Percentiles rank a stretch among this genome's conserved stretches.
These are phyloP conservation scores for Boletus vinaceobasis DNA, from an alignment of 768 basidiomycete species.

Conservation along the genomic window DNA sequence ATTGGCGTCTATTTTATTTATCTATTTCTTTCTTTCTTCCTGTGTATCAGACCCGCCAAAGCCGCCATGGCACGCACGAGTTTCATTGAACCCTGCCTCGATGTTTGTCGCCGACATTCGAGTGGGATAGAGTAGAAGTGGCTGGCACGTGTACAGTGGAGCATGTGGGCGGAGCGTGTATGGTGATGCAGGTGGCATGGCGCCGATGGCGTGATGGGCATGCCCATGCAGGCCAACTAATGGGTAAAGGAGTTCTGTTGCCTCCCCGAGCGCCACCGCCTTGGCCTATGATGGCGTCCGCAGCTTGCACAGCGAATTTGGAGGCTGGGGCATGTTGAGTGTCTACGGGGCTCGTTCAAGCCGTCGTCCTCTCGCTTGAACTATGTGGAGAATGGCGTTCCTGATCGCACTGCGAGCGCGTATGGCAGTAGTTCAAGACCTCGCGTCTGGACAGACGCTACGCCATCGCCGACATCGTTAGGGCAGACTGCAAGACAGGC, in stretches of 20 bases:
- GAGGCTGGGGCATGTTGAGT: constrained; percentile 60
- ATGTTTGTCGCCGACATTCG: too few species aligned
- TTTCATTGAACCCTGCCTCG: too few species aligned
- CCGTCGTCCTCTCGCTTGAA: constrained; percentile 28
- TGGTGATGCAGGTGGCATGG: constrained; percentile 36
- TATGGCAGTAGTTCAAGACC: constrained; percentile 26
- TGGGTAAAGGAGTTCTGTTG: constrained; percentile 45
- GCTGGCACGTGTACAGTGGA: too few species aligned
- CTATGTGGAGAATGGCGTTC: background rate
- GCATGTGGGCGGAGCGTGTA: constrained; percentile 41
- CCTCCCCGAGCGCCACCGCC: constrained; percentile 45
- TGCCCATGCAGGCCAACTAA: constrained; percentile 32
- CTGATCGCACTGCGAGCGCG: constrained; percentile 16
- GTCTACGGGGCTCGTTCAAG: constrained; percentile 65
- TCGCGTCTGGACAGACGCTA: constrained; percentile 33
- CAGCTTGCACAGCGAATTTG: constrained; percentile 63
- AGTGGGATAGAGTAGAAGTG: too few species aligned
- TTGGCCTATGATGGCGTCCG: constrained; percentile 57
- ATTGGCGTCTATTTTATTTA: background rate
- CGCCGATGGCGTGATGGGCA: constrained; percentile 40
- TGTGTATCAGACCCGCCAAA: too few species aligned
- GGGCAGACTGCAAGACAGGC: constrained; percentile 7
- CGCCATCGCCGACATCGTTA: constrained; percentile 20
- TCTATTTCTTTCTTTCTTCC: too few species aligned
- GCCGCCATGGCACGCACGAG: too few species aligned